Evolutionary conservation across 2,329 filamentous ascomycete species (phyloP).

Genomic region (Epichloe elymi): DNA sequence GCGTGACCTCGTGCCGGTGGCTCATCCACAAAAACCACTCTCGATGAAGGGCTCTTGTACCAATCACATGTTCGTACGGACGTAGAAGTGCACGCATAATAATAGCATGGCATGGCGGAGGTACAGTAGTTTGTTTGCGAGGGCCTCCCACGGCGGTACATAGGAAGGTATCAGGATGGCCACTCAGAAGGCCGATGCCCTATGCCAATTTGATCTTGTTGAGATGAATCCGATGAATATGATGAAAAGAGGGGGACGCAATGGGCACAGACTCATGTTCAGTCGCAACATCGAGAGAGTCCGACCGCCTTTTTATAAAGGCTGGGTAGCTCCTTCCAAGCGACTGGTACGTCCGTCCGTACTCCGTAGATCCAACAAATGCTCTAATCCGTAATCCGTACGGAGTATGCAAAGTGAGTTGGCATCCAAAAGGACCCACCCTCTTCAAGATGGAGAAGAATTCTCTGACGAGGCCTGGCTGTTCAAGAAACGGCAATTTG

Average conservation of each 20-base stretch:
- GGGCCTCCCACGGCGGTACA: neutral
- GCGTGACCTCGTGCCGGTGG: slow-evolving; percentile 1
- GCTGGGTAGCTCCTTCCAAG: slow-evolving; percentile 3
- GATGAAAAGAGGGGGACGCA: neutral
- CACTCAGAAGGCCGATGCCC: neutral
- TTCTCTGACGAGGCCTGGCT: neutral
- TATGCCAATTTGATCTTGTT: neutral
- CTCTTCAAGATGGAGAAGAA: neutral
- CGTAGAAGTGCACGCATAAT: neutral
- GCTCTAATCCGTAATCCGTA: neutral
- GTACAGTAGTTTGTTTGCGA: neutral
- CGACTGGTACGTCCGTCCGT: neutral
- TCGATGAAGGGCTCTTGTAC: neutral
- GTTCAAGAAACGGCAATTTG: neutral
- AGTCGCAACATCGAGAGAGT: neutral
- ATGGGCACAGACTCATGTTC: neutral
- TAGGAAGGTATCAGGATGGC: neutral
- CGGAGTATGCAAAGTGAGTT: slow-evolving; percentile 8
- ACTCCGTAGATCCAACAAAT: neutral
- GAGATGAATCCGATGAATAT: neutral
- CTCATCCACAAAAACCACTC: neutral
- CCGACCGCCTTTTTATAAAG: slow-evolving; percentile 6
- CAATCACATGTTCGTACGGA: neutral
- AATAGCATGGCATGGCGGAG: neutral
- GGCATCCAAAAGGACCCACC: slow-evolving; percentile 6